phyloP scores from a whole-genome alignment of 2,329 filamentous ascomycete species.

The Aspergillus hortae region DNA sequence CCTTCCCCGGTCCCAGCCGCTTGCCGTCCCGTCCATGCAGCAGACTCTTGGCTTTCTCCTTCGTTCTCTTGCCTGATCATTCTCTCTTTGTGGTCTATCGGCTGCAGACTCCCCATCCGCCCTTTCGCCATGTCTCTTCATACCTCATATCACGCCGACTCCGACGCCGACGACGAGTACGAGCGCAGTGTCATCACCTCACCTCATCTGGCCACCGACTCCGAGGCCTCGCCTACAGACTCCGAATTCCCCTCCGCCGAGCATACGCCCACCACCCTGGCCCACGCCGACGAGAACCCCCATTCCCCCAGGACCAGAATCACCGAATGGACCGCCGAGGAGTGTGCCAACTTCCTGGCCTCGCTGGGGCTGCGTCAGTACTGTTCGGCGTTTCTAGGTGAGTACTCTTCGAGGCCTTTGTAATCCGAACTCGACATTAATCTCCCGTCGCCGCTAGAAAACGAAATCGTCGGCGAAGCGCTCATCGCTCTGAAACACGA shows the following conservation, averaged over 20 bases:
- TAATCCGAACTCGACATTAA: not conserved
- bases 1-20: slow-evolving; percentile 10
- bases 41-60: slow-evolving; percentile 10
- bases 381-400: slow-evolving; percentile 77
- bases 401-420: slow-evolving; percentile 31
- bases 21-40: slow-evolving; percentile 17
- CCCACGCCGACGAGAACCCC: slow-evolving; percentile 49
- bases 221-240: slow-evolving; percentile 54
- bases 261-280: slow-evolving; percentile 61
- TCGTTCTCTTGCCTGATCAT: slow-evolving; percentile 2
- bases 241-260: slow-evolving; percentile 58
- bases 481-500: slow-evolving; percentile 85
- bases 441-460: slow-evolving; percentile 58
- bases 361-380: slow-evolving; percentile 79
- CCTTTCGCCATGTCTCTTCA: slow-evolving; percentile 39
- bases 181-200: slow-evolving; percentile 58
- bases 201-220: slow-evolving; percentile 55
- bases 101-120: not conserved
- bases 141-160: slow-evolving; percentile 58
- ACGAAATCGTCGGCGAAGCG: slow-evolving; percentile 90
- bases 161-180: slow-evolving; percentile 64
- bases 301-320: slow-evolving; percentile 55
- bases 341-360: slow-evolving; percentile 84
- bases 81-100: not conserved
- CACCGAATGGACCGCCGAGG: slow-evolving; percentile 67